phyloP scores from a whole-genome alignment of 495 filamentous ascomycete species.

The Daldinia concentrica region DNA sequence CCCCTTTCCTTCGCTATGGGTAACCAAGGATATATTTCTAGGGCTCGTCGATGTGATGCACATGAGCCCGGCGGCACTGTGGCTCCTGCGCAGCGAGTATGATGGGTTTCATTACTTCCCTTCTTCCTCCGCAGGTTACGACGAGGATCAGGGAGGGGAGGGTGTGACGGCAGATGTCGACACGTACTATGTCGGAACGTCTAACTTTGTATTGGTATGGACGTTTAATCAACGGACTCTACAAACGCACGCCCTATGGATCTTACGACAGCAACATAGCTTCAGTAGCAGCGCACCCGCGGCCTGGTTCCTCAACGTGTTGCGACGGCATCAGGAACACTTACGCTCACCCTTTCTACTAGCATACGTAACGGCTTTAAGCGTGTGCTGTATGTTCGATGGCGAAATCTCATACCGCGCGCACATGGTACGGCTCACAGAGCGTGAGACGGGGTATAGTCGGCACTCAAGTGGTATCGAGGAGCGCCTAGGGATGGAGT shows the following conservation, averaged over 20 bases:
- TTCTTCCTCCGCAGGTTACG: not conserved
- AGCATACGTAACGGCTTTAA: constrained; percentile 36
- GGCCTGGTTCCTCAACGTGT: constrained; percentile 34
- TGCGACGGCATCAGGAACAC: constrained; percentile 31
- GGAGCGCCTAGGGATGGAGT: constrained; percentile 31
- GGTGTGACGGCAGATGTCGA: not conserved
- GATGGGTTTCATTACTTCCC: constrained; percentile 37
- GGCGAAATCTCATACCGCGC: constrained; percentile 34
- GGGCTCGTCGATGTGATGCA: constrained; percentile 26
- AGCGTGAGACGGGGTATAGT: constrained; percentile 33
- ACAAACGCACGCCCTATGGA: constrained; percentile 32
- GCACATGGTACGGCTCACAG: constrained; percentile 34
- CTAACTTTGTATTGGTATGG: constrained; percentile 42
- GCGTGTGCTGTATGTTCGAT: constrained; percentile 35
- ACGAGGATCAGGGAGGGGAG: not conserved
- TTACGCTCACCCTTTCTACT: constrained; percentile 35
- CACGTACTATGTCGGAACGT: constrained; percentile 43
- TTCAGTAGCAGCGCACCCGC: constrained; percentile 17
- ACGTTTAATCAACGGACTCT: constrained; percentile 26
- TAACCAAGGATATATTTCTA: constrained; percentile 32
- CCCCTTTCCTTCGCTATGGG: constrained; percentile 19
- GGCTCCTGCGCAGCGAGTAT: constrained; percentile 38
- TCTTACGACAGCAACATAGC: constrained; percentile 28
- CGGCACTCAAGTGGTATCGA: constrained; percentile 28
- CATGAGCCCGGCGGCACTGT: constrained; percentile 33